Evolutionary conservation across 1,284 basidiomycete genomes (phyloP).

Genomic region (Cutaneotrichosporon cyanovorans): DNA sequence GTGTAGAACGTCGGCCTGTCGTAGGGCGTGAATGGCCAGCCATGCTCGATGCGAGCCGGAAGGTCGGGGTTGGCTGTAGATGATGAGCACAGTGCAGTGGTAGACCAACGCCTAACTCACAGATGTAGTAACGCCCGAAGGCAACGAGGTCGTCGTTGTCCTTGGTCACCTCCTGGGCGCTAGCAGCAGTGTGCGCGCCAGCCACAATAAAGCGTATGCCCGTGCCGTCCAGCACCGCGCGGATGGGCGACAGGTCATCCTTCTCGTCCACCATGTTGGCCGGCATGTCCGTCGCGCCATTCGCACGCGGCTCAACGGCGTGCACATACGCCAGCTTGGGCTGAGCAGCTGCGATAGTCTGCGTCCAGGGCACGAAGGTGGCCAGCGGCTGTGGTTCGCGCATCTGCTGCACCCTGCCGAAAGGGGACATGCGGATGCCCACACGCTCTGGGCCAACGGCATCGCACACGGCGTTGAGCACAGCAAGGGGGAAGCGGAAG

Average conservation of each 20-base stretch:
- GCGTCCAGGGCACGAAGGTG: conserved; percentile 33
- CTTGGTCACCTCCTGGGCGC: conserved; percentile 26
- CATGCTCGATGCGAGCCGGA: conserved; percentile 46
- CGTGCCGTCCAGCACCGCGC: conserved; percentile 19
- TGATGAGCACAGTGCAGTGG: not conserved
- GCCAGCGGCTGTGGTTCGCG: conserved; percentile 17
- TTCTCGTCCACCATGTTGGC: conserved; percentile 15
- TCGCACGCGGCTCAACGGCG: conserved; percentile 49
- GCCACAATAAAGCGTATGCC: conserved; percentile 48
- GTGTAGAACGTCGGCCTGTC: conserved; percentile 34
- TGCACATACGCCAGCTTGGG: conserved; percentile 57
- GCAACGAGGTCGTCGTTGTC: conserved; percentile 47
- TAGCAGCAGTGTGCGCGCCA: conserved; percentile 47
- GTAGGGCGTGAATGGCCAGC: conserved; percentile 35
- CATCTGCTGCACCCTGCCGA: conserved; percentile 48
- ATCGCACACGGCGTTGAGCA: conserved; percentile 49
- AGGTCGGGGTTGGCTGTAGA: conserved; percentile 51
- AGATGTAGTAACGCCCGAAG: conserved; percentile 51
- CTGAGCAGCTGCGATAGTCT: conserved; percentile 41
- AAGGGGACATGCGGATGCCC: conserved; percentile 55
- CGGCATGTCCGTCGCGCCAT: conserved; percentile 16
- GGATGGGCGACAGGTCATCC: conserved; percentile 22
- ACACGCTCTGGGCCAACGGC: conserved; percentile 52
- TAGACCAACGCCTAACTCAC: conserved; percentile 26
- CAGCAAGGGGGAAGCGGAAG: conserved; percentile 51